Base-by-base conservation (phyloP, 2,329 filamentous ascomycete species). In the Aspergillus hiratsukae region DNA sequence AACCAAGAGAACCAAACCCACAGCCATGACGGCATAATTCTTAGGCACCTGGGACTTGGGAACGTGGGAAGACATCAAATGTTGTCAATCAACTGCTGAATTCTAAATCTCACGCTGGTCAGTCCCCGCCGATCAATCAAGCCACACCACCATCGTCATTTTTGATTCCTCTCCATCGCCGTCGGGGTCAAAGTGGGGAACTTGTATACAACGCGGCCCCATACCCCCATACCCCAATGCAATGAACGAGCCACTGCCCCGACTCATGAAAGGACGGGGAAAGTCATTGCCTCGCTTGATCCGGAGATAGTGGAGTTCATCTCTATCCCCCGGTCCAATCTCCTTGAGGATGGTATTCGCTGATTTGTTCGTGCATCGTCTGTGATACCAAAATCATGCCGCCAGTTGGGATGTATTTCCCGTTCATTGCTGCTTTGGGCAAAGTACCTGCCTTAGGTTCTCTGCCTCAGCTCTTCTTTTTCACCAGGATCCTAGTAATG, bases 301-400 rank as follows among this genome's bases (percentile, higher is more conserved):
- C 61, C 61, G 61, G 61, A 60, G 60, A 60, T 54, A 51, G 57
- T 61, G 57, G 58, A 58, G 54, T 17, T 29, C 46, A 27, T 43
- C 25, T 40, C 29, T 31, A 31, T 8, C 46, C 28, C 49, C 51
- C 41, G 21, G 19, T 21, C 49, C 27, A 35, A 37, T 28, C 27
- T 51, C 29, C 19, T n/a, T 27, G 21, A 23, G 11, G 31, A 31
- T 50, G 37, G 48, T 27, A 25, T 41, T 51, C 21, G 43, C 23
- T 43, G 14, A 35, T 53, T 49, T 45, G 19, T 48, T 23, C 31
- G 2, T 48, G 27, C 10, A 14, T 50, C 25, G 37, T 45, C 46
- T 55, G 50, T 19, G 48, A 55, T 54, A 51, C 19, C 43, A 28
- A 28, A 28, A 43, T 43, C 43, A 46, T 46, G 43, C 43, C n/a